A percentile compares a stretch with the other conserved stretches of the same genome.
phyloP scores from a whole-genome alignment of 192 early-diverging fungal genomes.

The Glomus cerebriforme region DNA sequence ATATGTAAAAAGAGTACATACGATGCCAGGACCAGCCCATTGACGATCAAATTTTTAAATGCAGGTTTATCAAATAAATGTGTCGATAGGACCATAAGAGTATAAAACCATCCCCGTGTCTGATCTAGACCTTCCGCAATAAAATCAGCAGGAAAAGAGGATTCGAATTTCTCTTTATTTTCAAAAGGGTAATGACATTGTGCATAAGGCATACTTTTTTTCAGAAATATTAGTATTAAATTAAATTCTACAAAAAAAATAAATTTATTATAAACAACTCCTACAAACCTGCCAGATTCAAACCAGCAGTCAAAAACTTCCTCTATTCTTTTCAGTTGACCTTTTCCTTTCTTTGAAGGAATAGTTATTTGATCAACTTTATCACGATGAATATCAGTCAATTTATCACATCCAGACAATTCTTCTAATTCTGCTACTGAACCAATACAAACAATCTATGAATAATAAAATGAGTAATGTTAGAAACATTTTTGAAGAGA shows the following conservation, averaged over 20 bases:
- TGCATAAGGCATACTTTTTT: conserved; percentile 96
- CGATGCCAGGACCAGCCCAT: conserved; percentile 90
- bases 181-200: conserved; percentile 99
- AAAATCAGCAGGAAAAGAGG: conserved; percentile 96
- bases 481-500: not conserved
- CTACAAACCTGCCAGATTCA: conserved; percentile 69
- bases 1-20: conserved; percentile 32
- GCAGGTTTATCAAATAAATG: conserved; percentile 94
- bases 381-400: conserved; percentile 96
- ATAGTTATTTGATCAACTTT: conserved; percentile 96
- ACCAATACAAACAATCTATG: conserved; percentile 82
- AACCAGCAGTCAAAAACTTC: conserved; percentile 99
- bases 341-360: conserved; percentile 88
- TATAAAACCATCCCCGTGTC: conserved; percentile 99
- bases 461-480: not conserved
- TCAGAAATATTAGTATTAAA: not conserved
- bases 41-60: conserved; percentile 97
- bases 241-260: not conserved
- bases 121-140: conserved; percentile 99
- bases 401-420: conserved; percentile 78
- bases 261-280: not conserved
- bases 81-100: conserved; percentile 93
- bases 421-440: conserved; percentile 88
- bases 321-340: conserved; percentile 80
- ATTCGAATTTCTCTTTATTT: conserved; percentile 85